Evolutionary conservation across 768 basidiomycete genomes (phyloP).

Genomic region (Kwoniella botswanensis): DNA sequence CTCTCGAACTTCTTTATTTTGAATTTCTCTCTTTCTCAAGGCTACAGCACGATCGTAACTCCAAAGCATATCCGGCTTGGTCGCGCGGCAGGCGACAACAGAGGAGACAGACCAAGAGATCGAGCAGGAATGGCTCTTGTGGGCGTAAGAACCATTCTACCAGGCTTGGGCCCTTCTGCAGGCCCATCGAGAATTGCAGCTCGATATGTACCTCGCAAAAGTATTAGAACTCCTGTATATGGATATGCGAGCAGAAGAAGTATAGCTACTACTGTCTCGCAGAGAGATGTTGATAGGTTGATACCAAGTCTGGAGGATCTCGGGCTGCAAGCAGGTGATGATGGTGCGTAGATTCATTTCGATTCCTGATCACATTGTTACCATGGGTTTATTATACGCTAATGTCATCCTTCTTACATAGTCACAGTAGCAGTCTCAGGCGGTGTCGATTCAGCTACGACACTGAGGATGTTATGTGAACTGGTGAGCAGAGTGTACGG

Average conservation of each 20-base stretch:
- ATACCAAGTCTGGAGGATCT: conserved; percentile 27
- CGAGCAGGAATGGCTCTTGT: too few relatives aligned
- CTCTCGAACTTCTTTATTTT: neutral
- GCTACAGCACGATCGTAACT: too few relatives aligned
- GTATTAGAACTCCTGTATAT: neutral
- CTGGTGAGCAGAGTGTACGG: conserved; percentile 62
- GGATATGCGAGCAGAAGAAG: neutral
- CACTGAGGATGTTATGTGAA: conserved; percentile 75
- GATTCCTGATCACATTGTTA: neutral
- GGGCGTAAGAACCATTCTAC: too few relatives aligned
- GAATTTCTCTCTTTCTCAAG: neutral
- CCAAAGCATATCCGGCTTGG: too few relatives aligned
- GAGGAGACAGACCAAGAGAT: too few relatives aligned
- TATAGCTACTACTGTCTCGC: conserved; percentile 7
- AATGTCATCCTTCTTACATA: conserved; percentile 48
- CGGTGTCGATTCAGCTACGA: conserved; percentile 91
- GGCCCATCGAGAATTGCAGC: conserved; percentile 10
- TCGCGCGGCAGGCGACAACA: too few relatives aligned
- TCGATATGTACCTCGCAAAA: conserved; percentile 8
- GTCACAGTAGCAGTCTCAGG: conserved; percentile 94
- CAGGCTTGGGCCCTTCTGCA: neutral
- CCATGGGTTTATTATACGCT: neutral
- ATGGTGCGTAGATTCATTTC: conserved; percentile 34
- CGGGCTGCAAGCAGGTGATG: conserved; percentile 37
- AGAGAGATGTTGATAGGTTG: conserved; percentile 3